These are phyloP conservation scores for Takashimella tepidaria DNA, from an alignment of 1,284 basidiomycete genomes.

Conservation along the genomic window DNA sequence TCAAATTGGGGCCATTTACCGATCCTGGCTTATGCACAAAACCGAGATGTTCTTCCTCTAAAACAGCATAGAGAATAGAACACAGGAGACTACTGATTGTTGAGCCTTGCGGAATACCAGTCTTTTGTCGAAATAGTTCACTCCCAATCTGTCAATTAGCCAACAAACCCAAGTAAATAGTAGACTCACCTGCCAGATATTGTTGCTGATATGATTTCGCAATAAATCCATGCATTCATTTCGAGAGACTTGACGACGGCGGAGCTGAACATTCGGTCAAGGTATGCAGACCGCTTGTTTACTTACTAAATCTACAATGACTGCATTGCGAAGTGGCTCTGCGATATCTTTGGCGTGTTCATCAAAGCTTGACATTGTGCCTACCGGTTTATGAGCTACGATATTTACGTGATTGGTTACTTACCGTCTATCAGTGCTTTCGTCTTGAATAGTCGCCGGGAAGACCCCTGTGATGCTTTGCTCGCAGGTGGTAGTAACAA, in stretches of 20 bases:
- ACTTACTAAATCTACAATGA: constrained; percentile 77
- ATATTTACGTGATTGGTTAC: too few species aligned
- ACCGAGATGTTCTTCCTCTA: constrained; percentile 63
- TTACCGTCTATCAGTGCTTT: constrained; percentile 25
- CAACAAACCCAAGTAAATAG: not conserved
- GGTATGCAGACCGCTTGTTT: not conserved
- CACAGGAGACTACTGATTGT: constrained; percentile 84
- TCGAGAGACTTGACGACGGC: constrained; percentile 39
- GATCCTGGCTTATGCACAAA: constrained; percentile 60
- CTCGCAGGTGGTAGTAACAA: constrained; percentile 39
- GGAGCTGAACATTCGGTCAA: constrained; percentile 17
- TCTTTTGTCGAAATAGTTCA: constrained; percentile 57
- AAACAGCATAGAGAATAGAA: constrained; percentile 86
- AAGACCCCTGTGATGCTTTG: constrained; percentile 26
- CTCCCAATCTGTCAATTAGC: constrained; percentile 25
- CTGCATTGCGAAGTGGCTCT: constrained; percentile 63
- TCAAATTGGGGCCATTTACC: constrained; percentile 51
- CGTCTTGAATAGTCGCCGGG: constrained; percentile 35
- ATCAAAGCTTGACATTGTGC: constrained; percentile 13
- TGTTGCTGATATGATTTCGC: constrained; percentile 82
- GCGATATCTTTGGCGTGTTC: constrained; percentile 55
- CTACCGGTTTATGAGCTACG: too few species aligned
- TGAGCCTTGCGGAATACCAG: constrained; percentile 95
- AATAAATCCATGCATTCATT: constrained; percentile 66
- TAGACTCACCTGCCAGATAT: constrained; percentile 71